Evolutionary conservation across 352 stramenopile species (phyloP).

Genomic region (Pythium aristosporum): DNA sequence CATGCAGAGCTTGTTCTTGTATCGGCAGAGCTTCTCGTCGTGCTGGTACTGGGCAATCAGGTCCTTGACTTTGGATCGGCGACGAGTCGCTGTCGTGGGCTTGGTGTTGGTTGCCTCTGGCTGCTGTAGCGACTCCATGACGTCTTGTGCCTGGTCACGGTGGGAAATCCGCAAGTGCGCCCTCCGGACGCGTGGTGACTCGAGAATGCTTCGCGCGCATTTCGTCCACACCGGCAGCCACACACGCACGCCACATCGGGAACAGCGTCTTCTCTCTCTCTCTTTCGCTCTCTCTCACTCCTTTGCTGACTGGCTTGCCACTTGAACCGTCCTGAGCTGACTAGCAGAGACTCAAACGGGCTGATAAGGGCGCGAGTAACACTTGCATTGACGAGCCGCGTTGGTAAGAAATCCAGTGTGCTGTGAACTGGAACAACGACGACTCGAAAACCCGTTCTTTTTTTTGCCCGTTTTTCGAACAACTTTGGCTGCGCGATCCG

Average conservation of each 20-base stretch:
- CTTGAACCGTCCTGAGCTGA: too few species aligned
- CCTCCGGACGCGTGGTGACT: neutral
- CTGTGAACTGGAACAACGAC: neutral
- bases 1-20: constrained; percentile 28
- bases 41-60: constrained; percentile 22
- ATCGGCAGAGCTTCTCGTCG: constrained; percentile 24
- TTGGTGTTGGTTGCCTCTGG: neutral
- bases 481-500: too few species aligned
- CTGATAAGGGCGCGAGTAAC: constrained; percentile 12
- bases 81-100: constrained; percentile 1
- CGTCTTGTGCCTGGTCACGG: neutral
- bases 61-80: constrained; percentile 16
- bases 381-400: constrained; percentile 21
- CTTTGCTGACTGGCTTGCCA: too few species aligned
- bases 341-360: neutral
- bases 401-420: constrained; percentile 10
- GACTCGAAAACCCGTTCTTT: too few species aligned
- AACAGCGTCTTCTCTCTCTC: constrained; percentile 1
- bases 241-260: constrained; percentile 1
- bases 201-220: neutral
- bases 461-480: too few species aligned
- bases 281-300: constrained; percentile 1
- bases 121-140: constrained; percentile 2
- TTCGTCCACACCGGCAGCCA: neutral
- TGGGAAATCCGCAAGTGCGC: constrained; percentile 16